phyloP scores from a whole-genome alignment of 1,284 basidiomycete genomes.

The Rhodotorula glutinis region DNA sequence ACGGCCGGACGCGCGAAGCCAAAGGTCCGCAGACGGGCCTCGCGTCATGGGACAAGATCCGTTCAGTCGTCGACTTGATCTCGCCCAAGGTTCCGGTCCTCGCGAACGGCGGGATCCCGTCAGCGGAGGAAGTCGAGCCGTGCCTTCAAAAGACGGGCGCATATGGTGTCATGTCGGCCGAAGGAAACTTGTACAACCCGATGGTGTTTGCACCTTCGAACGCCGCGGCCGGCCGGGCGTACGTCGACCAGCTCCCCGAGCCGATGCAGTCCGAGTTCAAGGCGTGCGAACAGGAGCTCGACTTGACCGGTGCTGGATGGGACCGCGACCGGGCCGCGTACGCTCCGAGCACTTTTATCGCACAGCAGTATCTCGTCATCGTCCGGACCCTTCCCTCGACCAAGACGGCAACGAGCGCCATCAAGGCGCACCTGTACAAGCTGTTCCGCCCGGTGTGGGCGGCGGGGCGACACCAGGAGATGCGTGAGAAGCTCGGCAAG shows the following conservation, averaged over 20 bases:
- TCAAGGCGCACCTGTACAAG: conserved; percentile 93
- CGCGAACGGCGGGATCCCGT: conserved; percentile 95
- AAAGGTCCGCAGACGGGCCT: conserved; percentile 73
- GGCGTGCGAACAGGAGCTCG: conserved; percentile 29
- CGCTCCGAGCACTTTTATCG: conserved; percentile 52
- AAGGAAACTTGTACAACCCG: conserved; percentile 92
- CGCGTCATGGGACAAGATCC: conserved; percentile 77
- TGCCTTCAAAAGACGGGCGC: conserved; percentile 79
- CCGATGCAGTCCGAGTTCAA: conserved; percentile 39
- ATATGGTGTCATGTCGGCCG: conserved; percentile 92
- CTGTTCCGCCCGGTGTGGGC: conserved; percentile 75
- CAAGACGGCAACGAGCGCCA: conserved; percentile 66
- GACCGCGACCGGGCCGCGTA: conserved; percentile 34
- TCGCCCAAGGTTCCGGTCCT: conserved; percentile 83
- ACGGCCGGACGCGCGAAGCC: conserved; percentile 86
- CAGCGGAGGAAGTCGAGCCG: conserved; percentile 69
- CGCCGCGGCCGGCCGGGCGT: conserved; percentile 26
- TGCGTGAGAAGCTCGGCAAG: conserved; percentile 67
- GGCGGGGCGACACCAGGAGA: conserved; percentile 59
- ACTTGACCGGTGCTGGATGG: conserved; percentile 18
- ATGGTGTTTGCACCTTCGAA: conserved; percentile 62
- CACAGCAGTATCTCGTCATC: conserved; percentile 82
- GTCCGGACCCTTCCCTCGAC: conserved; percentile 66
- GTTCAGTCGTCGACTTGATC: conserved; percentile 66
- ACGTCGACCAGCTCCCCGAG: conserved; percentile 35